Evolutionary conservation across 2,329 filamentous ascomycete genomes (phyloP).

Genomic region (Sporothrix sp.): DNA sequence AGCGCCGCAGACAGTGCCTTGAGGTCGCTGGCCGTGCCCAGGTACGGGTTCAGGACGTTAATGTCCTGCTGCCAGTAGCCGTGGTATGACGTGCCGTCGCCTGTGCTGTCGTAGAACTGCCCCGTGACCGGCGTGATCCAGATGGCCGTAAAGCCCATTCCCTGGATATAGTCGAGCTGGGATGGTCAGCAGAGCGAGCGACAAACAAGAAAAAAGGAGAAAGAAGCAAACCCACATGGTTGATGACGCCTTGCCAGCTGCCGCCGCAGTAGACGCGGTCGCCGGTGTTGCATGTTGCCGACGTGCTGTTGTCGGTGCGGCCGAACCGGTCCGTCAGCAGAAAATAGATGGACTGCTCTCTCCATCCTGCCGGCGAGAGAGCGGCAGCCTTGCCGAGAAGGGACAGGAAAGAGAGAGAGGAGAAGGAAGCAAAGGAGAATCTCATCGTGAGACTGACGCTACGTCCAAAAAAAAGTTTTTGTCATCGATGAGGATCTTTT

Average conservation of each 20-base stretch:
- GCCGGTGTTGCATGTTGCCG: conserved; percentile 30
- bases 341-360: conserved; percentile 48
- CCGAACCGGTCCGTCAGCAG: conserved; percentile 48
- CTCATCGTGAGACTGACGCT: neutral
- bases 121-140: conserved; percentile 50
- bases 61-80: conserved; percentile 44
- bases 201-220: neutral
- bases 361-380: conserved; percentile 31
- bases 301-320: conserved; percentile 34
- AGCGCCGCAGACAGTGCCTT: conserved; percentile 40
- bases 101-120: conserved; percentile 27
- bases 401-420: neutral
- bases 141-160: conserved; percentile 49
- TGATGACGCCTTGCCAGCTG: conserved; percentile 47
- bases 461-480: too few species aligned
- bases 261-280: conserved; percentile 47
- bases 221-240: conserved; percentile 25
- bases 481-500: too few species aligned
- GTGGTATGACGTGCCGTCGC: conserved; percentile 33
- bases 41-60: conserved; percentile 41
- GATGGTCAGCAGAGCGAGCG: too few species aligned
- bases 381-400: neutral
- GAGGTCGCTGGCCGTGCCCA: conserved; percentile 50
- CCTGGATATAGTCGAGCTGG: conserved; percentile 50
- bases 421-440: conserved; percentile 4